A percentile compares a stretch with the other conserved stretches of the same genome.
Evolutionary conservation across 345 rosid species (phyloP).

Genomic region (Geranium brycei): DNA sequence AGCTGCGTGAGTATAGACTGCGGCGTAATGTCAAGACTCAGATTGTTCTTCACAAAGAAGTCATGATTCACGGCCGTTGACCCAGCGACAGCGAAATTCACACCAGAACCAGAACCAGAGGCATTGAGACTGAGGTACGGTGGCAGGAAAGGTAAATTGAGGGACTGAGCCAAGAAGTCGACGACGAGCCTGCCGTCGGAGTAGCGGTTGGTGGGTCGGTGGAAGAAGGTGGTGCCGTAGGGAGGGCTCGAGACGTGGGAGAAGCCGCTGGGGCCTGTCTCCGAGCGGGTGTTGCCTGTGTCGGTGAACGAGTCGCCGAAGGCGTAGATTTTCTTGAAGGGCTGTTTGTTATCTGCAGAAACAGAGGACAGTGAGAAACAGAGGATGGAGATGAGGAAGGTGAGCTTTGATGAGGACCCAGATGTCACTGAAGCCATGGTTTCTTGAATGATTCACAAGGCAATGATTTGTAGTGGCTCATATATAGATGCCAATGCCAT

Average conservation of each 20-base stretch:
- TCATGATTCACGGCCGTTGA: slow-evolving; percentile 64
- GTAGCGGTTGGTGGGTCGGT: slow-evolving; percentile 74
- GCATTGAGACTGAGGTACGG: slow-evolving; percentile 37
- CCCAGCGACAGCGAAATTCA: slow-evolving; percentile 90
- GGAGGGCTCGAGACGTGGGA: slow-evolving; percentile 71
- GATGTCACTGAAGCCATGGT: too few relatives aligned
- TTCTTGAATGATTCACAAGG: too few relatives aligned
- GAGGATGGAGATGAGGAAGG: too few relatives aligned
- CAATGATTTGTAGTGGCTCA: too few relatives aligned
- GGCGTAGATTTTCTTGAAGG: slow-evolving; percentile 68
- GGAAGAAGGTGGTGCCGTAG: slow-evolving; percentile 70
- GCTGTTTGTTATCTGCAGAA: slow-evolving; percentile 5
- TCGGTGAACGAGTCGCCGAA: slow-evolving; percentile 92
- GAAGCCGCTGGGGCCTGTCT: slow-evolving; percentile 56
- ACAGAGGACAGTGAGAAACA: too few relatives aligned
- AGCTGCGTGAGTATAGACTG: slow-evolving; percentile 64
- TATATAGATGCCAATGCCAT: too few relatives aligned
- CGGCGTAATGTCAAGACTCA: slow-evolving; percentile 54
- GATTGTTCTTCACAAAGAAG: slow-evolving; percentile 65
- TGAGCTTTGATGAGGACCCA: too few relatives aligned
- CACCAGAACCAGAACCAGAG: slow-evolving; percentile 30
- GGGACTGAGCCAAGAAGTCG: slow-evolving; percentile 60
- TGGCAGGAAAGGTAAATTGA: slow-evolving; percentile 62
- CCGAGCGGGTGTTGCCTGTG: slow-evolving; percentile 75
- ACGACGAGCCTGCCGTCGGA: slow-evolving; percentile 81